A percentile compares a stretch with the other conserved stretches of the same genome.
These are phyloP conservation scores for Aspergillus versicolor DNA, from an alignment of 2,329 filamentous ascomycete genomes.

Conservation along the genomic window DNA sequence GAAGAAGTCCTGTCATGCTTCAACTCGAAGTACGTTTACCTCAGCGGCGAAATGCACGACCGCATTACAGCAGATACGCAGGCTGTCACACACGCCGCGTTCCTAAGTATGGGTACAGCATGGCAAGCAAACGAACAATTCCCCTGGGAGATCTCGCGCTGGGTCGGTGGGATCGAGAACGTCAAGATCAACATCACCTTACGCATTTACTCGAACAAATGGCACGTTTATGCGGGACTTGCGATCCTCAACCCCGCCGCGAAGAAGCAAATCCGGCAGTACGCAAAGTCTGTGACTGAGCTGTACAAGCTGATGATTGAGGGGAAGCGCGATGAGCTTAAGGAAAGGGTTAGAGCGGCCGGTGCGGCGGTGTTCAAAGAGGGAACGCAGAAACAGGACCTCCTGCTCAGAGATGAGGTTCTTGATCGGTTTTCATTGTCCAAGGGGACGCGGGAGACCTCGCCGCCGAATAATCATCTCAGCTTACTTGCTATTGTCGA, in stretches of 20 bases:
- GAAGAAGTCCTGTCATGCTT: conserved; percentile 80
- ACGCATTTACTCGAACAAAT: conserved; percentile 97
- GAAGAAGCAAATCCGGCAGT: conserved; percentile 88
- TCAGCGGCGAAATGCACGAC: conserved; percentile 85
- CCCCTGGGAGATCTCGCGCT: conserved; percentile 94
- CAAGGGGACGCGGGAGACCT: conserved; percentile 62
- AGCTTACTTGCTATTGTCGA: conserved; percentile 95
- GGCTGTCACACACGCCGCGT: conserved; percentile 95
- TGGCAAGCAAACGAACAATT: conserved; percentile 96
- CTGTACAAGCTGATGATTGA: conserved; percentile 96
- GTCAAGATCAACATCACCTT: conserved; percentile 98
- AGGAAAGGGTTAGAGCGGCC: conserved; percentile 72
- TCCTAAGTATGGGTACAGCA: conserved; percentile 94
- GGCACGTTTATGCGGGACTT: conserved; percentile 97
- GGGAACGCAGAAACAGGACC: conserved; percentile 54
- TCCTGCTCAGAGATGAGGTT: conserved; percentile 75
- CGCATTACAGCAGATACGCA: conserved; percentile 98
- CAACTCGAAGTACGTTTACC: conserved; percentile 79
- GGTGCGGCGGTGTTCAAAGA: conserved; percentile 68
- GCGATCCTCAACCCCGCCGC: conserved; percentile 95
- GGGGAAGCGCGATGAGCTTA: conserved; percentile 73
- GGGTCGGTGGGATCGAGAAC: conserved; percentile 96
- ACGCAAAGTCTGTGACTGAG: conserved; percentile 87
- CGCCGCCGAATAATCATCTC: conserved; percentile 85
- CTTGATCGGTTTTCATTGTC: conserved; percentile 87